These are phyloP conservation scores for Pyrenula aspistea DNA, from an alignment of 495 filamentous ascomycete genomes.

Conservation along the genomic window DNA sequence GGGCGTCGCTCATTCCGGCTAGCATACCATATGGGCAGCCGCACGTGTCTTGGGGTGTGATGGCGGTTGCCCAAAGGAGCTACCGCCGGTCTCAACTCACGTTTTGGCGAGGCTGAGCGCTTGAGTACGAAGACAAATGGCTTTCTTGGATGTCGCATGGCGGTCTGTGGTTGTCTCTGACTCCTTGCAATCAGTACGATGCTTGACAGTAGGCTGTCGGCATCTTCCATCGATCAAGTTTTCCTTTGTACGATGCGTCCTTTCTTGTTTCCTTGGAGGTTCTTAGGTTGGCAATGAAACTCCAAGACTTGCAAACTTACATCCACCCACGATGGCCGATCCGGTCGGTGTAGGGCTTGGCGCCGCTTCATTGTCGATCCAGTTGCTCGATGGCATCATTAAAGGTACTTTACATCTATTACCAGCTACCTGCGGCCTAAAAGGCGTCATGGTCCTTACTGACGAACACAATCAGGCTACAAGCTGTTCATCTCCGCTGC, in stretches of 20 bases:
- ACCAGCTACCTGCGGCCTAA: not conserved
- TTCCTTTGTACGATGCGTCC: not conserved
- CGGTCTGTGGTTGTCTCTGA: not conserved
- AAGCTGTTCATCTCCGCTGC: conserved; percentile 6
- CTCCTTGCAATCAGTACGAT: not conserved
- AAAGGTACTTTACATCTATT: conserved; percentile 3
- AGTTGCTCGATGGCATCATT: conserved; percentile 7
- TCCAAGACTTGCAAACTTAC: no score
- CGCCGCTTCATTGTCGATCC: conserved; percentile 5
- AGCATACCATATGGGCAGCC: not conserved
- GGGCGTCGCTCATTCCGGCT: not conserved
- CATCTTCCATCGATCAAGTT: not conserved
- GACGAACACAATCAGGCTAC: conserved; percentile 5
- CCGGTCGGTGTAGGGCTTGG: not conserved
- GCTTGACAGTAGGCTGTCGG: not conserved
- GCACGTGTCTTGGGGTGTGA: not conserved
- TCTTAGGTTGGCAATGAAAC: no score
- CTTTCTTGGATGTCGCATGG: not conserved
- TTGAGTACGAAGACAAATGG: not conserved
- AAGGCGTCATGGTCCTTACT: not conserved
- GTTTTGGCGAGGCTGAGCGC: not conserved
- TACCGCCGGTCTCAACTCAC: not conserved
- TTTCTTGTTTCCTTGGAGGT: not conserved
- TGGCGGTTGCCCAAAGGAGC: not conserved
- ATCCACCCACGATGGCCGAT: not conserved